Evolutionary conservation across 352 stramenopile species (phyloP), one percentile per base, ranked within the genome.

Genomic region (Globisporangium rhizosaccharum): DNA sequence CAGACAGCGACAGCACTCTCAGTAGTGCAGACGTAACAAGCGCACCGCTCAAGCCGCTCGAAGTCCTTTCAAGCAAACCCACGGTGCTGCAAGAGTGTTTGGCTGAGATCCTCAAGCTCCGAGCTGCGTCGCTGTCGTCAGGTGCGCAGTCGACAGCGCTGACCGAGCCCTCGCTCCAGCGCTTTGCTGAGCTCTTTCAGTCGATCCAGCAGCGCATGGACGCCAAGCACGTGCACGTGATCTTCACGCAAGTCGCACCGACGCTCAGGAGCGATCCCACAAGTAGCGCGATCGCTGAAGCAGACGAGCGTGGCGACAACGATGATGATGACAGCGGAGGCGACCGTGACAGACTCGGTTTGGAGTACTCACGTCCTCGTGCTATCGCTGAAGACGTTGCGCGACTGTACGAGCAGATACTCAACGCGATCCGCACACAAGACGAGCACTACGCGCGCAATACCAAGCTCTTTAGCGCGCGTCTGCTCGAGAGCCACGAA

Each of bases 401-500:
- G 18, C 9, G 10, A 10, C 26, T 57, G 14, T 87, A 75, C 45
- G 59, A 74, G 18, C 51, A 68, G 8, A 58, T 77, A 28, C 20
- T 88, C 15, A 51, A 33, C 4, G 59, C 59, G 23, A 77, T 90
- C 23, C 76, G 76, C 0, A 44, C 61, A 9, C 77, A 90, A 55
- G 77, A 90, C 53, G 80, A 90, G 48, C 80, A 90, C 53, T 88
- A 88, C 30, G 77, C 76, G 18, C 73, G 70, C 23, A 62, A 88
- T 44, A 44, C 66, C 33, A 90, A 90, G 63, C 56, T 90, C 1
- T 90, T 88, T 48, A 87, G 66, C 52, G 73, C 80, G 0, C 75
- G 80, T 15, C 75, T 87, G 62, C 76, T 87, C 36, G 77, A 90
- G 52, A 75, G 56, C 45, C 79, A 83, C 52, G 80, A 90, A 57